A percentile compares a stretch with the other conserved stretches of the same genome.
These are phyloP conservation scores for Malassezia yamatoensis DNA, from an alignment of 1,284 basidiomycete genomes.

Conservation along the genomic window DNA sequence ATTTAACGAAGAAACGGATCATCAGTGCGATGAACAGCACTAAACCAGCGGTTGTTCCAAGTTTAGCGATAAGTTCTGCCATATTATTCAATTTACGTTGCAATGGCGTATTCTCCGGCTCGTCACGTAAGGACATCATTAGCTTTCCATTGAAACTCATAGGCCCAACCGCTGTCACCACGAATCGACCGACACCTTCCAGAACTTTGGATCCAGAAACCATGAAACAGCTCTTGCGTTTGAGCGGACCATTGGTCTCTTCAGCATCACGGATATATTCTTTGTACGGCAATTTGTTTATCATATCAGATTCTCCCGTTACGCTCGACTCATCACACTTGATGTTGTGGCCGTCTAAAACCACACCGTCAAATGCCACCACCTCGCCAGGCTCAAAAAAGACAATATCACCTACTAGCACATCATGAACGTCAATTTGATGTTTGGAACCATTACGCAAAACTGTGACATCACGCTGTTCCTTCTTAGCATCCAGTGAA, in stretches of 20 bases:
- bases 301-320: slow-evolving; percentile 90
- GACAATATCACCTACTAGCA: slow-evolving; percentile 87
- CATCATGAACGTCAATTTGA: slow-evolving; percentile 65
- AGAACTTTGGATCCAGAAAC: slow-evolving; percentile 87
- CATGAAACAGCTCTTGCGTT: slow-evolving; percentile 77
- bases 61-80: slow-evolving; percentile 85
- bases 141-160: slow-evolving; percentile 85
- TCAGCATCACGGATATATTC: slow-evolving; percentile 55
- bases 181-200: slow-evolving; percentile 86
- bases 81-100: slow-evolving; percentile 85
- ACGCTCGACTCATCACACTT: slow-evolving; percentile 92
- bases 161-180: slow-evolving; percentile 80
- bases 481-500: slow-evolving; percentile 83
- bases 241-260: slow-evolving; percentile 49
- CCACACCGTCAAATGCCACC: slow-evolving; percentile 87
- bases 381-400: slow-evolving; percentile 90
- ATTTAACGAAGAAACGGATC: slow-evolving; percentile 86
- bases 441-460: slow-evolving; percentile 76
- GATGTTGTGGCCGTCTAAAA: slow-evolving; percentile 81
- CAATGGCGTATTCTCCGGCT: slow-evolving; percentile 70
- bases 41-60: slow-evolving; percentile 71
- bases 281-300: slow-evolving; percentile 73
- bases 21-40: slow-evolving; percentile 73
- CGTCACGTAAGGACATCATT: slow-evolving; percentile 55
- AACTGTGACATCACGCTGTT: slow-evolving; percentile 83